Percentiles rank a stretch among this genome's conserved stretches.
Evolutionary conservation across 2,329 filamentous ascomycete genomes (phyloP).

Genomic region (Corniculantispora saksenae): DNA sequence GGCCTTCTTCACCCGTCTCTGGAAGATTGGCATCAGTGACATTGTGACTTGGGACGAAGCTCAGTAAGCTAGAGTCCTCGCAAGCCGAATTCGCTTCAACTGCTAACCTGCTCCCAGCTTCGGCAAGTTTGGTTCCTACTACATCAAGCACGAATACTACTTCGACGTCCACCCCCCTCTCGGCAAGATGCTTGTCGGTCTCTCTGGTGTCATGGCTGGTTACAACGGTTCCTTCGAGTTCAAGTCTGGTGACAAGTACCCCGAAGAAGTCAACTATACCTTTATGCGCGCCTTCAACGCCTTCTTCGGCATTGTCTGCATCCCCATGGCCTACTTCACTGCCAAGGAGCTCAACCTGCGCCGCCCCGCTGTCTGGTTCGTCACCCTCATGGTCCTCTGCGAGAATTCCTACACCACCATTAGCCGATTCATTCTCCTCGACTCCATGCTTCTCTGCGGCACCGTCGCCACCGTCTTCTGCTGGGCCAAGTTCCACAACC

Average conservation of each 20-base stretch:
- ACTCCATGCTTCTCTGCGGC: slow-evolving; percentile 98
- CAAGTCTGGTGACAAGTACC: slow-evolving; percentile 96
- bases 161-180: slow-evolving; percentile 89
- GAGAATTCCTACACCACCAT: slow-evolving; percentile 99
- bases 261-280: slow-evolving; percentile 90
- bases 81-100: background rate
- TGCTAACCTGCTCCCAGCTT: slow-evolving; percentile 56
- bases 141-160: slow-evolving; percentile 99
- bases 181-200: slow-evolving; percentile 96
- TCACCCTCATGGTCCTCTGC: slow-evolving; percentile 95
- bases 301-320: slow-evolving; percentile 86
- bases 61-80: slow-evolving; percentile 48
- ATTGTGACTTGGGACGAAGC: slow-evolving; percentile 70
- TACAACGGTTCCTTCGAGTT: slow-evolving; percentile 99
- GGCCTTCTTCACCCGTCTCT: slow-evolving; percentile 67
- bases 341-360: slow-evolving; percentile 87
- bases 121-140: slow-evolving; percentile 98
- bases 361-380: slow-evolving; percentile 87
- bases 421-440: slow-evolving; percentile 94
- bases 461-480: slow-evolving; percentile 97
- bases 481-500: slow-evolving; percentile 94
- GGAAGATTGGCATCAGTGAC: slow-evolving; percentile 68
- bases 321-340: slow-evolving; percentile 93
- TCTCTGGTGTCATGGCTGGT: slow-evolving; percentile 92
- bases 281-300: slow-evolving; percentile 99